These are phyloP conservation scores for Ochromonas danica DNA, from an alignment of 108 stramenopile genomes.

Conservation along the genomic window DNA sequence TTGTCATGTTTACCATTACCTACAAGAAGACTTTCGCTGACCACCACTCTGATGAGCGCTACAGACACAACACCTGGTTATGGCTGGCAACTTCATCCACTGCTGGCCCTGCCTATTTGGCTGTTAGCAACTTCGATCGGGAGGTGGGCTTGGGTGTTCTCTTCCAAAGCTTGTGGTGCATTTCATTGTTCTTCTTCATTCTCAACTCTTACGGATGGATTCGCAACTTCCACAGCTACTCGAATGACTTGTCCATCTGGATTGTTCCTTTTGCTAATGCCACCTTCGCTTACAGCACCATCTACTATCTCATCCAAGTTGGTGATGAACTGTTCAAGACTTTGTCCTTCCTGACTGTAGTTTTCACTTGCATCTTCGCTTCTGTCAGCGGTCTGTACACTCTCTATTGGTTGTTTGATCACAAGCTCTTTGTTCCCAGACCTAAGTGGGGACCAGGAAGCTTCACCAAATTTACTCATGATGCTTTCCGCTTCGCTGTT, in stretches of 20 bases:
- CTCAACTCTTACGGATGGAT: background rate
- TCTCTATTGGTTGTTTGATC: background rate
- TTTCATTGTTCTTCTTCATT: slow-evolving; percentile 28
- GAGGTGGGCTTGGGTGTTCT: background rate
- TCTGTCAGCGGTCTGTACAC: background rate
- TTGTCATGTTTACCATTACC: slow-evolving; percentile 14
- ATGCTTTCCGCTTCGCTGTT: slow-evolving; percentile 6
- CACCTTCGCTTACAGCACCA: slow-evolving; percentile 10
- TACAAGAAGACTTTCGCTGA: background rate
- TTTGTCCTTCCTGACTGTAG: background rate
- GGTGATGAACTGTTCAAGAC: background rate
- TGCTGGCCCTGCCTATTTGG: slow-evolving; percentile 25
- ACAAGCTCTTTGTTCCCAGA: background rate
- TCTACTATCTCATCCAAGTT: background rate
- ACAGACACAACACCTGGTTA: background rate
- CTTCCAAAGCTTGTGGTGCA: slow-evolving; percentile 24
- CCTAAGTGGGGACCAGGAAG: slow-evolving; percentile 20
- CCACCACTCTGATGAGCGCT: background rate
- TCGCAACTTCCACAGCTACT: background rate
- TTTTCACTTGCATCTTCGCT: background rate
- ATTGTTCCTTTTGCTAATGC: slow-evolving; percentile 11
- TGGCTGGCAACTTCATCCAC: slow-evolving; percentile 22
- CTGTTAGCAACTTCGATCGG: background rate
- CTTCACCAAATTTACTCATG: slow-evolving; percentile 28
- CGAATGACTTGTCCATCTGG: slow-evolving; percentile 29